Evolutionary conservation across 129 eudicot genomes (phyloP).

Genomic region (Flaveria sonorensis): DNA sequence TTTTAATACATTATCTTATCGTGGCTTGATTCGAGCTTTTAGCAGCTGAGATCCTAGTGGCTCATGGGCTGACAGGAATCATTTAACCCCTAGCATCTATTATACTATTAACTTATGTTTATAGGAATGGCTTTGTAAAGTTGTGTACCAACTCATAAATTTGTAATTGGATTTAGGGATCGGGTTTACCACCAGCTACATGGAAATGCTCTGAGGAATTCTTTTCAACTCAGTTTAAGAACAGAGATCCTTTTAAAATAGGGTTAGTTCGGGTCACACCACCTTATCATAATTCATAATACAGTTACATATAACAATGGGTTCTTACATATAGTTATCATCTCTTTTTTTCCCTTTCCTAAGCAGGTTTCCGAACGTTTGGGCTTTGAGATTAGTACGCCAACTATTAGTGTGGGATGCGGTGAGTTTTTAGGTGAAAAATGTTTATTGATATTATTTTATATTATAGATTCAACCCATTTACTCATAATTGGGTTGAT

Average conservation of each 20-base stretch:
- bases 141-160: conserved; percentile 13
- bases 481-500: background rate
- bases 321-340: background rate
- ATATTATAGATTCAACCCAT: background rate
- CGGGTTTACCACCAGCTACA: conserved; percentile 73
- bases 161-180: conserved; percentile 42
- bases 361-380: conserved; percentile 84
- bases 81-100: no score
- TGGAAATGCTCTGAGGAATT: conserved; percentile 99
- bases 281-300: background rate
- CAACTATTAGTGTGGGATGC: conserved; percentile 90
- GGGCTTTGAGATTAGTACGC: conserved; percentile 95
- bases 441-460: background rate
- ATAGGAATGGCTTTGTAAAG: background rate
- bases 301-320: background rate
- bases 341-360: background rate
- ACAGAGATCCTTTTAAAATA: conserved; percentile 84
- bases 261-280: conserved; percentile 54
- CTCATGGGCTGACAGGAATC: no score
- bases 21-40: background rate
- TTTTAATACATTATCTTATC: background rate
- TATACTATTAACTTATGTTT: no score
- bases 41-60: no score
- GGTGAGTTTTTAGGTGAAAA: conserved; percentile 46
- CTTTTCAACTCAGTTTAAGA: conserved; percentile 71